phyloP scores from a whole-genome alignment of 495 filamentous ascomycete genomes.

The Melanomma pulvis-pyrius region DNA sequence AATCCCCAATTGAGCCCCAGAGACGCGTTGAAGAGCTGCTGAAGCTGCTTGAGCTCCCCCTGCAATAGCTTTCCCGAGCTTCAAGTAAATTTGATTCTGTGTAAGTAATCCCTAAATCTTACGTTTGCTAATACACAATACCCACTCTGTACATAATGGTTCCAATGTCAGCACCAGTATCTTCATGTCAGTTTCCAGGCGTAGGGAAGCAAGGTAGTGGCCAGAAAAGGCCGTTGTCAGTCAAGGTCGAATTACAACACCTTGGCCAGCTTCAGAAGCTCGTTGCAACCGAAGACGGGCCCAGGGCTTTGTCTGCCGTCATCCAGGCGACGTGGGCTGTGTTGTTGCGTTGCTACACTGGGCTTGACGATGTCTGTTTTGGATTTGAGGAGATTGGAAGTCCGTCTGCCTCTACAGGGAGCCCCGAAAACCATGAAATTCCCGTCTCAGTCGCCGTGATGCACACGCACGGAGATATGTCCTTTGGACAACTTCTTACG shows the following conservation, averaged over 20 bases:
- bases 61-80: too few species aligned
- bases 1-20: too few species aligned
- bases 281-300: constrained; percentile 39
- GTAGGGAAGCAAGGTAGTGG: not conserved
- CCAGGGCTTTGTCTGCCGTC: constrained; percentile 54
- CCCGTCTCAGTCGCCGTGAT: not conserved
- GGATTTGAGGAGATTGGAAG: constrained; percentile 57
- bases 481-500: constrained; percentile 10
- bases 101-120: not conserved
- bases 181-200: constrained; percentile 26
- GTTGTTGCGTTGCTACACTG: constrained; percentile 54
- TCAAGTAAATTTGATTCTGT: too few species aligned
- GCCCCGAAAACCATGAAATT: not conserved
- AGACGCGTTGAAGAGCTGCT: too few species aligned
- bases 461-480: constrained; percentile 3
- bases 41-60: too few species aligned
- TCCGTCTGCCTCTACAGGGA: constrained; percentile 47
- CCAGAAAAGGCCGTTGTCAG: constrained; percentile 21
- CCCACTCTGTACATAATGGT: not conserved
- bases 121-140: not conserved
- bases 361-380: constrained; percentile 56
- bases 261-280: constrained; percentile 8
- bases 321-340: constrained; percentile 60
- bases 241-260: constrained; percentile 21
- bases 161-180: not conserved